Percentiles rank a stretch among this genome's conserved stretches.
Evolutionary conservation across 257 asterid genomes (phyloP).

Genomic region (Euphrasia confusa): DNA sequence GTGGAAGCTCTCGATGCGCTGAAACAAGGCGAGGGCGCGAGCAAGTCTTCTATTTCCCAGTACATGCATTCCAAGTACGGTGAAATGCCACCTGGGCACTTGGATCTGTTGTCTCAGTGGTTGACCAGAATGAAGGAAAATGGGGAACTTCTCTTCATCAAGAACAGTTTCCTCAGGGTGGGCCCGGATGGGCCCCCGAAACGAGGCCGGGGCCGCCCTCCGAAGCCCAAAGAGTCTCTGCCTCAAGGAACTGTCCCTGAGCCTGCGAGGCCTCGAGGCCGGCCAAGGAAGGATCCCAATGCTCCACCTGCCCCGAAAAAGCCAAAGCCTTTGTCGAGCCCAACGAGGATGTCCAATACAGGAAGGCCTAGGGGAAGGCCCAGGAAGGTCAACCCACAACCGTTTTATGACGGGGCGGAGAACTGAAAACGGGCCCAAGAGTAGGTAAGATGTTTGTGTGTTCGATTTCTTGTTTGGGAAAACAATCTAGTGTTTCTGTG

Average conservation of each 20-base stretch:
- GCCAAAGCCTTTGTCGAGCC: constrained; percentile 41
- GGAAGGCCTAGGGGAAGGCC: constrained; percentile 85
- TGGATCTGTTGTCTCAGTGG: constrained; percentile 50
- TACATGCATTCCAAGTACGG: constrained; percentile 69
- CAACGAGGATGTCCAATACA: constrained; percentile 33
- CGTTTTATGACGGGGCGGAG: constrained; percentile 43
- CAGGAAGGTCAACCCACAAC: constrained; percentile 56
- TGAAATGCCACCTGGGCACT: constrained; percentile 57
- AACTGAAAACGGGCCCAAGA: constrained; percentile 23
- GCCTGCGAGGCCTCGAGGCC: constrained; percentile 61
- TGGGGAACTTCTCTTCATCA: constrained; percentile 60
- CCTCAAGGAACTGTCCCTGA: constrained; percentile 32
- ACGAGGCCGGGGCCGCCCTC: constrained; percentile 87
- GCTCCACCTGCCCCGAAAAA: constrained; percentile 68
- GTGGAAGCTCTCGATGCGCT: constrained; percentile 64
- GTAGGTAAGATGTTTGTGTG: constrained; percentile 19
- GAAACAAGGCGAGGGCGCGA: constrained; percentile 59
- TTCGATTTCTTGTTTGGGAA: background rate
- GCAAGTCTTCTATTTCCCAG: constrained; percentile 63
- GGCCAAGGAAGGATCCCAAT: constrained; percentile 78
- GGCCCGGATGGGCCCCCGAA: constrained; percentile 55
- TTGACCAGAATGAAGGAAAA: constrained; percentile 52
- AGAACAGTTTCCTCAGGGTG: constrained; percentile 64
- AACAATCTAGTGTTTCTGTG: constrained; percentile 25
- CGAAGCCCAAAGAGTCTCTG: constrained; percentile 53